A percentile compares a stretch with the other conserved stretches of the same genome.
Evolutionary conservation across 1,284 basidiomycete genomes (phyloP).

Genomic region (Flammula alnicola): DNA sequence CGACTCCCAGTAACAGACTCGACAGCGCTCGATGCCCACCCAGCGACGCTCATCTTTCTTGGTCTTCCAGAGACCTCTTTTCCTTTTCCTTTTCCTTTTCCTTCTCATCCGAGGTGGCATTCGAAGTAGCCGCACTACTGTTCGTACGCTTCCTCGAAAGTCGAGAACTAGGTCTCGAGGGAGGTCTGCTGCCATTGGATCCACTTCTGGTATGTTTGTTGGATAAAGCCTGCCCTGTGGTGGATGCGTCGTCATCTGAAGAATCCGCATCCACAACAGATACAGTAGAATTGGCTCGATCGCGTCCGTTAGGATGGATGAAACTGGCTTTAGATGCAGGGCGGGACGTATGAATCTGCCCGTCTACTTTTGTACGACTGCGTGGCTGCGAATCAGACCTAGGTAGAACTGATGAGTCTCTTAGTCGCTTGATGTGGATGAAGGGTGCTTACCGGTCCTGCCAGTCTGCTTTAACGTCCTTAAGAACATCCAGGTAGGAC

Average conservation of each 20-base stretch:
- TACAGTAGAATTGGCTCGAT: slow-evolving; percentile 16
- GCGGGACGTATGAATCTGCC: neutral
- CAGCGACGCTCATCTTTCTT: slow-evolving; percentile 53
- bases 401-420: neutral
- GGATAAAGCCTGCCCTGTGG: slow-evolving; percentile 36
- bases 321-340: slow-evolving; percentile 10
- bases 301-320: neutral
- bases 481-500: slow-evolving; percentile 71
- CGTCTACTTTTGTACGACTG: neutral
- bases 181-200: slow-evolving; percentile 44
- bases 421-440: neutral
- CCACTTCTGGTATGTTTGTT: slow-evolving; percentile 44
- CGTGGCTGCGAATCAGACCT: slow-evolving; percentile 14
- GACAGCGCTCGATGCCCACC: slow-evolving; percentile 66
- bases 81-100: slow-evolving; percentile 38
- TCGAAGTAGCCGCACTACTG: slow-evolving; percentile 45
- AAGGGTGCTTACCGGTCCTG: slow-evolving; percentile 54
- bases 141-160: slow-evolving; percentile 63
- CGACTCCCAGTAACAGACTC: slow-evolving; percentile 57
- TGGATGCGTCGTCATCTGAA: slow-evolving; percentile 41
- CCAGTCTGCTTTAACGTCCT: slow-evolving; percentile 72
- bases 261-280: slow-evolving; percentile 33
- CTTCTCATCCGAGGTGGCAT: slow-evolving; percentile 29
- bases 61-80: slow-evolving; percentile 30
- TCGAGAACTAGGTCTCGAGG: slow-evolving; percentile 57